Conservation (phyloP, 2,329 filamentous ascomycete genomes). For the Trichoderma gracile region DNA sequence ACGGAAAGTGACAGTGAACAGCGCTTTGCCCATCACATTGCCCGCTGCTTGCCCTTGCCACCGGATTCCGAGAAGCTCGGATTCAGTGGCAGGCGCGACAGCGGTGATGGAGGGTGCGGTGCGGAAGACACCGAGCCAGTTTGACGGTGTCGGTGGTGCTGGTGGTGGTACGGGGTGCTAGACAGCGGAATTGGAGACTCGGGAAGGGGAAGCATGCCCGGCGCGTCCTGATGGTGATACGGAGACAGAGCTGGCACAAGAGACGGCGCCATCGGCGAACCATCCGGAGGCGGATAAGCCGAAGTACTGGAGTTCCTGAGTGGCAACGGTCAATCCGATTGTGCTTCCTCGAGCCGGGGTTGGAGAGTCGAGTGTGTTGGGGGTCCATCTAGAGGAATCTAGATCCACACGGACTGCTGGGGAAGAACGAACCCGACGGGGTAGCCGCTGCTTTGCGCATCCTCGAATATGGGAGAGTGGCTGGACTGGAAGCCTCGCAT, state of each 20-base stretch:
- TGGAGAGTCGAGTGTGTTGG: slow-evolving; percentile 38
- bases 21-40: slow-evolving; percentile 29
- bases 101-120: slow-evolving; percentile 41
- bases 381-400: slow-evolving; percentile 43
- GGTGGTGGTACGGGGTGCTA: slow-evolving; percentile 29
- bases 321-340: slow-evolving; percentile 57
- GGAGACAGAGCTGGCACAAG: slow-evolving; percentile 46
- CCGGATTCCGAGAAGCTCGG: slow-evolving; percentile 26
- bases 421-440: slow-evolving; percentile 63
- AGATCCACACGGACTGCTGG: slow-evolving; percentile 63
- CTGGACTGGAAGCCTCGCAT: slow-evolving; percentile 46
- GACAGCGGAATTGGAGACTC: slow-evolving; percentile 47
- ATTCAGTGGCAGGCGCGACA: slow-evolving; percentile 38
- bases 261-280: slow-evolving; percentile 42
- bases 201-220: slow-evolving; percentile 48
- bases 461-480: slow-evolving; percentile 50
- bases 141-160: slow-evolving; percentile 43
- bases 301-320: slow-evolving; percentile 54
- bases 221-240: slow-evolving; percentile 46
- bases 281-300: slow-evolving; percentile 48
- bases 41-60: slow-evolving; percentile 40
- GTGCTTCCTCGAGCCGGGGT: slow-evolving; percentile 42
- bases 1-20: neutral
- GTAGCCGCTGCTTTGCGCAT: slow-evolving; percentile 41
- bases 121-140: slow-evolving; percentile 40